Percentiles rank a stretch among this genome's conserved stretches.
Evolutionary conservation across 352 stramenopile species (phyloP).

Genomic region (Globisporangium polare): DNA sequence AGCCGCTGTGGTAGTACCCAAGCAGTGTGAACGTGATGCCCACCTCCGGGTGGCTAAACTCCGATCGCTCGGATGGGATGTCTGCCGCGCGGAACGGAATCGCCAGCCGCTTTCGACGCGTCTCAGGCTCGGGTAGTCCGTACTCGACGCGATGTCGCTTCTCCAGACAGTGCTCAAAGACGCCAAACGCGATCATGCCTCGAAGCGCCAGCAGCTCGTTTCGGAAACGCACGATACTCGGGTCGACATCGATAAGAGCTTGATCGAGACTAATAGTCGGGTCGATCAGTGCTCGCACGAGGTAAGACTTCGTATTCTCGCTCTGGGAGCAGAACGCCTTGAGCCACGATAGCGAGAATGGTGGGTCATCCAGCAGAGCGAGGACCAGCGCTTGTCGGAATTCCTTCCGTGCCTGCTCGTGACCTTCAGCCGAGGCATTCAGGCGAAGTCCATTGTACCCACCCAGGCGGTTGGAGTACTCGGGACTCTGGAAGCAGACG

Average conservation of each 20-base stretch:
- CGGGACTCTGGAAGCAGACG: constrained; percentile 24
- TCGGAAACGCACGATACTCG: constrained; percentile 9
- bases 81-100: constrained; percentile 85
- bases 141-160: constrained; percentile 85
- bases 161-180: constrained; percentile 79
- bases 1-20: constrained; percentile 80
- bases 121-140: constrained; percentile 38
- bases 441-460: constrained; percentile 44
- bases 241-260: constrained; percentile 13
- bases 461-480: constrained; percentile 33
- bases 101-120: constrained; percentile 69
- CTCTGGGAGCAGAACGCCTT: constrained; percentile 15
- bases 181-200: constrained; percentile 68
- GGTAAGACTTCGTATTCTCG: constrained; percentile 7
- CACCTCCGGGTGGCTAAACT: constrained; percentile 89
- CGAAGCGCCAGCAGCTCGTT: constrained; percentile 58
- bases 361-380: constrained; percentile 59
- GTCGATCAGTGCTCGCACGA: constrained; percentile 39
- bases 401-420: constrained; percentile 11
- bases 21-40: constrained; percentile 79
- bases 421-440: constrained; percentile 19
- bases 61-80: constrained; percentile 70
- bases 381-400: constrained; percentile 47
- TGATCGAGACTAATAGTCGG: constrained; percentile 22
- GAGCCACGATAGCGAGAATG: constrained; percentile 37